Base-by-base conservation (phyloP, 2,329 filamentous ascomycete species). In the Pochonia chlamydosporia region DNA sequence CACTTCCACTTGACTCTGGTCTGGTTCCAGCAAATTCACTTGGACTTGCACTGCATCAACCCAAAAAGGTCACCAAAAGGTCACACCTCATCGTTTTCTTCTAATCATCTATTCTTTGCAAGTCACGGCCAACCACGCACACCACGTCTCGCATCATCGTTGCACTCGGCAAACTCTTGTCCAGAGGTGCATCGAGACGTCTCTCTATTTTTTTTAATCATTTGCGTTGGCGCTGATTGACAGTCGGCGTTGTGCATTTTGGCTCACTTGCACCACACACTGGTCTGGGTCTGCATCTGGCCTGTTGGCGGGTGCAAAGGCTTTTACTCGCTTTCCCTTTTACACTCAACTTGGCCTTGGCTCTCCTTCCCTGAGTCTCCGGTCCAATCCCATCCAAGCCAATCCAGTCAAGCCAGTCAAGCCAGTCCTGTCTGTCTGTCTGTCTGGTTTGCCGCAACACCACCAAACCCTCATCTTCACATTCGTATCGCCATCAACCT, bases 131-230 rank as follows among this genome's bases (percentile, higher is more conserved):
- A 25, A 16, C 23, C 21, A 7, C 43, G 23, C 41, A 10, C 20
- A 28, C 33, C 11, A 13, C 46, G 25, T 48, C 40, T 35, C 31
- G 21, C 40, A 43, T 43, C 46, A 43, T 43, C 40, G 14, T 30
- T 48, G 46, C 33, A 39, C 46, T 5, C 20, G 33, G 20, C 14
- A 24, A 39, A 7, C 11, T 25, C 10, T 6, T 39, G 18, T 43
- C 13, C 40, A 21, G 40, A 20, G 6, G 11, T 48, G 18, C 23
- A 18, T 31, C 21, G 25, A 40, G 13, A 43, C 40, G 46, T 9
- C 40, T 31, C 25, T 24, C 25, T 14, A n/a, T 13, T 31, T 43
- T 39, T 37, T 43, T 13, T 9, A 41, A 24, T 40, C 20, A 11
- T 42, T 30, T 26, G 31, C 39, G 3, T 37, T 37, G 45, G 18